These are phyloP conservation scores for Ottelia alismoides DNA, from an alignment of 106 monocot species.

Conservation along the genomic window DNA sequence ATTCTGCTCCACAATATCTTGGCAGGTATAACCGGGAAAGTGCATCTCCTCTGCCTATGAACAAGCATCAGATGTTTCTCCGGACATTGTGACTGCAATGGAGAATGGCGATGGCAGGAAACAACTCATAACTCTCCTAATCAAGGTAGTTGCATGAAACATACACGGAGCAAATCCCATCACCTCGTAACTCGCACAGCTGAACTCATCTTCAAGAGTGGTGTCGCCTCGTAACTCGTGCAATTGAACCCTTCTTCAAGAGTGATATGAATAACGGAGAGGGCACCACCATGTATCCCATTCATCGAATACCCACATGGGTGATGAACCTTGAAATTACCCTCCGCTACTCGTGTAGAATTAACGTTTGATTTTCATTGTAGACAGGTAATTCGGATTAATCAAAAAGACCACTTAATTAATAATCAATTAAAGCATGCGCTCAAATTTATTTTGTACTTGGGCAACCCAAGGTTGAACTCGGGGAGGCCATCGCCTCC, in stretches of 20 bases:
- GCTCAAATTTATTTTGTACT: too few relatives aligned
- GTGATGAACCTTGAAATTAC: too few relatives aligned
- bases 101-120: constrained; percentile 15
- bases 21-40: constrained; percentile 6
- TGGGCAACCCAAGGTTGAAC: too few relatives aligned
- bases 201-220: constrained; percentile 71
- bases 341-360: too few relatives aligned
- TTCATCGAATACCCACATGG: constrained; percentile 88
- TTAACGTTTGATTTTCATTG: too few relatives aligned
- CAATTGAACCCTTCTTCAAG: too few relatives aligned
- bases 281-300: constrained; percentile 34
- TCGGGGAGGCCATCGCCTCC: too few relatives aligned
- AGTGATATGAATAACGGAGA: constrained; percentile 68
- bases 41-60: constrained; percentile 1
- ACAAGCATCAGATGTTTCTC: neutral
- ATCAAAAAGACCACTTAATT: too few relatives aligned
- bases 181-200: constrained; percentile 28
- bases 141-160: constrained; percentile 14
- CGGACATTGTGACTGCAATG: constrained; percentile 17
- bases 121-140: constrained; percentile 21
- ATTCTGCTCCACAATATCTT: constrained; percentile 11
- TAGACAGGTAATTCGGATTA: too few relatives aligned
- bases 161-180: constrained; percentile 35
- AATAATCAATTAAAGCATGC: too few relatives aligned
- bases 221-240: too few relatives aligned